phyloP scores from a whole-genome alignment of 164 flowering plant species.

The Vitis rupestris region DNA sequence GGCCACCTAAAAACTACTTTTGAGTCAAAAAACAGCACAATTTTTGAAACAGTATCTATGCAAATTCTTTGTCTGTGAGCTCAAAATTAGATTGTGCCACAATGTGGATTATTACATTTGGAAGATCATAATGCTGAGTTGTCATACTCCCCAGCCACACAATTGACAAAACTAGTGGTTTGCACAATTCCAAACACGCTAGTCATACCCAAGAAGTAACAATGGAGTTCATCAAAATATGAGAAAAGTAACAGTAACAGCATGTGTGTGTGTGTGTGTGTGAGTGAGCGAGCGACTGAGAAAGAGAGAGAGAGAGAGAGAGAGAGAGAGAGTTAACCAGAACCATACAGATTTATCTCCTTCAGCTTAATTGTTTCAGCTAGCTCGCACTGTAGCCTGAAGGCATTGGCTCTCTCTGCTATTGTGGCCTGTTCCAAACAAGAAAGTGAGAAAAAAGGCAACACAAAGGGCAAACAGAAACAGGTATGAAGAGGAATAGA shows the following conservation, averaged over 20 bases:
- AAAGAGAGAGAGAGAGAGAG: neutral
- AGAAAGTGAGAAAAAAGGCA: slow-evolving; percentile 4
- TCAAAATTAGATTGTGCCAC: too few relatives aligned
- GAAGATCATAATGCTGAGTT: too few relatives aligned
- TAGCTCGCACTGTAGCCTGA: slow-evolving; percentile 90
- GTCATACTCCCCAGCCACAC: too few relatives aligned
- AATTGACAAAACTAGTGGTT: too few relatives aligned
- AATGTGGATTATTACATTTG: too few relatives aligned
- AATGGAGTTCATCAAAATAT: neutral
- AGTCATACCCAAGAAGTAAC: neutral
- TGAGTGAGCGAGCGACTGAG: neutral
- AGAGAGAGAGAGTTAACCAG: neutral
- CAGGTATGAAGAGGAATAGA: neutral
- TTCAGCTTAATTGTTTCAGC: slow-evolving; percentile 86
- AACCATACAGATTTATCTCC: slow-evolving; percentile 92
- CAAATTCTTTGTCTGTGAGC: too few relatives aligned
- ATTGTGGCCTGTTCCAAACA: slow-evolving; percentile 67
- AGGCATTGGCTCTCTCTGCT: slow-evolving; percentile 89
- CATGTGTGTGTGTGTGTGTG: too few relatives aligned
- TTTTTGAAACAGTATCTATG: too few relatives aligned
- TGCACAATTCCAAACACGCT: too few relatives aligned
- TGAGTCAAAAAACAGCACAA: too few relatives aligned
- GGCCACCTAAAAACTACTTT: too few relatives aligned
- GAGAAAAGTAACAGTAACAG: too few relatives aligned
- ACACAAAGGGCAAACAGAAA: neutral